Evolutionary conservation across 2,329 filamentous ascomycete genomes (phyloP), one percentile per base, ranked within the genome.

Genomic region (Colletotrichum sidae): DNA sequence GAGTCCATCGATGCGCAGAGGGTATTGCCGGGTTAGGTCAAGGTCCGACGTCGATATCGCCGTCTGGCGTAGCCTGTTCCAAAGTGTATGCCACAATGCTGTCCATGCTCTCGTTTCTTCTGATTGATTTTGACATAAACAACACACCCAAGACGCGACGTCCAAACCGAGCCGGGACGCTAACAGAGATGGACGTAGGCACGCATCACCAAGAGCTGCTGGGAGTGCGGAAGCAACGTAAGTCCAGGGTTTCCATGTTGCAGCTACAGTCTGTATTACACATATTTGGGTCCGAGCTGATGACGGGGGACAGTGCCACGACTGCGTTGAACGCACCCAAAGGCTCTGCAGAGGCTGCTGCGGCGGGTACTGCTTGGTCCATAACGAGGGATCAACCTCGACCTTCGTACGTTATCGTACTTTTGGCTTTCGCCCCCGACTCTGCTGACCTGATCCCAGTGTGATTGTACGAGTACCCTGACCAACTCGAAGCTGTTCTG

Each of bases 141-240:
- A 5, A 25, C 25, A 25, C 25, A 25, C 25, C 25, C 25, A 4
- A 25, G 25, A 15, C 15, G 42, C 38, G 12, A 4, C 13, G 2
- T 12, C 4, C 12, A 10, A 6, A 35, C 41, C 8, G 33, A 3
- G 10, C 17, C 3, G 33, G 15, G 17, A 51, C 35, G 64, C 69
- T 73, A 42, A 69, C 55, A 46, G 12, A 47, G 25, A 47, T 60
- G 67, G 15, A 78, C 77, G 25, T 78, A 88, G 80, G 81, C 83
- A 68, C 86, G 86, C 58, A 88, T 92, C 73, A 88, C 86, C 12
- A 82, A 80, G 71, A 87, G 93, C 72, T 97, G 94, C 80, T 96
- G 92, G 86, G 93, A 94, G 77, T 97, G 94, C 76, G 93, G 93
- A 55, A 87, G 86, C 68, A 95, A 92, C 66, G 91, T 93, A 79